Evolutionary conservation across 257 asterid genomes (phyloP).

Genomic region (Gardenia jasminoides): DNA sequence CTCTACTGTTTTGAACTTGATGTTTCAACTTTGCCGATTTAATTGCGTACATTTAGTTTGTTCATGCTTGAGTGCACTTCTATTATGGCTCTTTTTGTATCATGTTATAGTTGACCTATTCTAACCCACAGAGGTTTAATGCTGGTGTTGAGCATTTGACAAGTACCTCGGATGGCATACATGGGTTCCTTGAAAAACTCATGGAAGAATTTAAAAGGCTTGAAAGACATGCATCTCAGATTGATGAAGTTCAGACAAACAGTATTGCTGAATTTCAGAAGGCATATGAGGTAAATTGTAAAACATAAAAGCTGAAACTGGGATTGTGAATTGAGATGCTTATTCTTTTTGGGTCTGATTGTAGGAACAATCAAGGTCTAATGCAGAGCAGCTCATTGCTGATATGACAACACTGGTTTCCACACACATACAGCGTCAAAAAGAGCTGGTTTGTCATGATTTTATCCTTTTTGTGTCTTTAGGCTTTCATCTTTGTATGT

Average conservation of each 20-base stretch:
- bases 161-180: constrained; percentile 52
- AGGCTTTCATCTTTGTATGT: constrained; percentile 3
- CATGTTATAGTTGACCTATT: neutral
- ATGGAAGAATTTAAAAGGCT: constrained; percentile 59
- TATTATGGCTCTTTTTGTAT: neutral
- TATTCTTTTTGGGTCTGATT: constrained; percentile 20
- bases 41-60: neutral
- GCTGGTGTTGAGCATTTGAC: constrained; percentile 51
- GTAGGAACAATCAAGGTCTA: constrained; percentile 69
- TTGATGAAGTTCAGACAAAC: constrained; percentile 42
- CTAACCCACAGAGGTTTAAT: constrained; percentile 38
- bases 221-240: constrained; percentile 51
- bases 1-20: neutral
- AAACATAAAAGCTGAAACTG: neutral
- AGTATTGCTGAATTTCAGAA: constrained; percentile 64
- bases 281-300: constrained; percentile 57
- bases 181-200: constrained; percentile 47
- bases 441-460: constrained; percentile 54
- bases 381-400: constrained; percentile 73
- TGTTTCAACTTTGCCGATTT: neutral
- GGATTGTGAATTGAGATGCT: constrained; percentile 12
- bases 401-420: constrained; percentile 69
- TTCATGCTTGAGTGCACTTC: neutral
- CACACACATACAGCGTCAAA: constrained; percentile 65
- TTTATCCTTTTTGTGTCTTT: constrained; percentile 5